These are phyloP conservation scores for Stephania japonica DNA, from an alignment of 164 flowering plant species.

Conservation along the genomic window DNA sequence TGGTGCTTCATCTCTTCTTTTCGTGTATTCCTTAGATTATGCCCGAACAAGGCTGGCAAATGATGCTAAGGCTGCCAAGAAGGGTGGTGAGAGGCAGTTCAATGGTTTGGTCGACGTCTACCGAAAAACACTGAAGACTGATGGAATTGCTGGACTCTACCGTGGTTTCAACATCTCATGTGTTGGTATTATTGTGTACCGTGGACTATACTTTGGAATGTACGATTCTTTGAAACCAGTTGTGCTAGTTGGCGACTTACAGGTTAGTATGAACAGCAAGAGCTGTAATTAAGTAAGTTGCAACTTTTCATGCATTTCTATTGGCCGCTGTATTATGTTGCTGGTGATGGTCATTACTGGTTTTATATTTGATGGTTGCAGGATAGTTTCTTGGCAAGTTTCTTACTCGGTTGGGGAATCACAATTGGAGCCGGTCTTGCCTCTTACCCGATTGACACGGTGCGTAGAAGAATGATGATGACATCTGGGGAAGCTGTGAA, in stretches of 20 bases:
- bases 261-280: constrained; percentile 22
- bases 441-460: constrained; percentile 44
- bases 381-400: constrained; percentile 45
- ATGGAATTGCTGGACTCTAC: constrained; percentile 46
- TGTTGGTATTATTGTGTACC: constrained; percentile 42
- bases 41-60: constrained; percentile 42
- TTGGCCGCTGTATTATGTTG: neutral
- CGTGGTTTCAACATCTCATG: constrained; percentile 51
- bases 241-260: constrained; percentile 32
- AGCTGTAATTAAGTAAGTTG: neutral
- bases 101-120: constrained; percentile 47
- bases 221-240: constrained; percentile 53
- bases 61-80: constrained; percentile 44
- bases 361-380: constrained; percentile 18
- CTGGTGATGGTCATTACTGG: neutral
- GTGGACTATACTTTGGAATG: constrained; percentile 49
- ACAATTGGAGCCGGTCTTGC: constrained; percentile 50
- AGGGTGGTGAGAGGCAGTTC: constrained; percentile 49
- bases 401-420: constrained; percentile 46
- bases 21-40: constrained; percentile 43
- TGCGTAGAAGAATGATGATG: constrained; percentile 50
- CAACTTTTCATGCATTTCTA: neutral
- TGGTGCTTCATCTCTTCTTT: constrained; percentile 43
- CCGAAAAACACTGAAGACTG: constrained; percentile 41
- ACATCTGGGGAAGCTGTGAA: constrained; percentile 44